phyloP scores from a whole-genome alignment of 441 rosid species.

The Mallotus japonicus region DNA sequence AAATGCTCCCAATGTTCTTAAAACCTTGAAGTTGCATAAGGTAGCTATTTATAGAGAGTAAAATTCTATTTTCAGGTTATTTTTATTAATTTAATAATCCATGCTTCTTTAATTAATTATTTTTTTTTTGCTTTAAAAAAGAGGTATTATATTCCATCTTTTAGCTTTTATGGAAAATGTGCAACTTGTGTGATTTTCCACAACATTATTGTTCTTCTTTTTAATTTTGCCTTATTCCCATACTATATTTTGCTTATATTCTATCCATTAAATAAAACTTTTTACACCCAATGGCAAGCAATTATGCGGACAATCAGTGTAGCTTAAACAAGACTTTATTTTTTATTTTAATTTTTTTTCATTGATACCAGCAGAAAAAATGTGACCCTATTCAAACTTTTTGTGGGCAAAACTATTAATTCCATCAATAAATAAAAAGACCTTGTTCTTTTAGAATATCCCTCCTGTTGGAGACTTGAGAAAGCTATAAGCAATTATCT shows the following conservation, averaged over 20 bases:
- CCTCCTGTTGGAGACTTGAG: neutral
- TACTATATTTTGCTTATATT: neutral
- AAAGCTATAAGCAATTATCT: neutral
- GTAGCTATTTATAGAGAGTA: slow-evolving; percentile 29
- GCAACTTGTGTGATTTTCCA: slow-evolving; percentile 27
- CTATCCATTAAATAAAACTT: slow-evolving; percentile 6
- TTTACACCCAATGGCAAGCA: slow-evolving; percentile 14
- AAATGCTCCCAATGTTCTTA: slow-evolving; percentile 16
- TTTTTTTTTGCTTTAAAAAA: neutral
- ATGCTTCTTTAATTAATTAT: neutral
- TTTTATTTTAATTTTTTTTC: neutral
- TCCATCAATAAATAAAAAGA: neutral
- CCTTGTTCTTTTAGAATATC: slow-evolving; percentile 13
- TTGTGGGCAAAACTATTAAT: slow-evolving; percentile 11
- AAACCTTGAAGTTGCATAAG: slow-evolving; percentile 6
- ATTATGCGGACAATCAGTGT: neutral
- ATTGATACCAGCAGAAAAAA: neutral
- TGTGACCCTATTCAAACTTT: neutral
- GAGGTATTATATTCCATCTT: slow-evolving; percentile 23
- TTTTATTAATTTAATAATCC: neutral
- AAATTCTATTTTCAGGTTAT: neutral
- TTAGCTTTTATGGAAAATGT: slow-evolving; percentile 25
- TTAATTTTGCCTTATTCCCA: slow-evolving; percentile 18
- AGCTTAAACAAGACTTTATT: neutral
- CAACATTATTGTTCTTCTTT: slow-evolving; percentile 22